These are phyloP conservation scores for Alternaria solani DNA, from an alignment of 2,329 filamentous ascomycete genomes.

Conservation along the genomic window DNA sequence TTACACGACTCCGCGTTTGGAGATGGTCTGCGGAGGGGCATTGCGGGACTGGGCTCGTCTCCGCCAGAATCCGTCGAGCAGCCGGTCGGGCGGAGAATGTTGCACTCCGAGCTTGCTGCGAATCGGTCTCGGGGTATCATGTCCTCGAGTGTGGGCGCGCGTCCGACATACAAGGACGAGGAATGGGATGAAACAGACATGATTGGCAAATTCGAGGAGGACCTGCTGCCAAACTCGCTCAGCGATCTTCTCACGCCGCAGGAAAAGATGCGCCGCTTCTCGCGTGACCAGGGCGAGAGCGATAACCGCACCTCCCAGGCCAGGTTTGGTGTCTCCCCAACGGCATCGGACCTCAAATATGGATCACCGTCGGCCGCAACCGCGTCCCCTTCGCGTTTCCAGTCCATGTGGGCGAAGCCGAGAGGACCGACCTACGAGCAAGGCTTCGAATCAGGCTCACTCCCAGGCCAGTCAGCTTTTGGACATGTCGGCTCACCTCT, in stretches of 20 bases:
- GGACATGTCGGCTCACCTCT: constrained; percentile 72
- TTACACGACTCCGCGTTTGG: constrained; percentile 73
- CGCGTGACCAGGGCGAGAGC: constrained; percentile 64
- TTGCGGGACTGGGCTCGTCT: constrained; percentile 56
- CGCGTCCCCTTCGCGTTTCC: constrained; percentile 69
- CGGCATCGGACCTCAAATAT: constrained; percentile 54
- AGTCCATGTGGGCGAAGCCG: constrained; percentile 64
- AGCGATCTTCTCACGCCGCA: constrained; percentile 70
- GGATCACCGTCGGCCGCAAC: constrained; percentile 60
- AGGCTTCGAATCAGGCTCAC: constrained; percentile 44
- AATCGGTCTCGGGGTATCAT: constrained; percentile 62
- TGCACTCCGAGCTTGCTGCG: constrained; percentile 71
- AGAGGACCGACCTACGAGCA: constrained; percentile 59
- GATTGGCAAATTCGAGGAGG: constrained; percentile 84
- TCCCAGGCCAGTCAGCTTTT: constrained; percentile 56
- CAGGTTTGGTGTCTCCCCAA: constrained; percentile 59
- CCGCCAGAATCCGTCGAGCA: constrained; percentile 71
- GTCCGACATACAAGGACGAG: constrained; percentile 55
- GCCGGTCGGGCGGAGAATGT: constrained; percentile 65
- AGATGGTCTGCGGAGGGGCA: constrained; percentile 68
- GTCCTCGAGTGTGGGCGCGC: constrained; percentile 66
- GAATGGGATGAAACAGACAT: constrained; percentile 59
- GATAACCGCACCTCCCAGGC: constrained; percentile 56
- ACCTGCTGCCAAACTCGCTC: constrained; percentile 78
- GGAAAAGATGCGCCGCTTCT: constrained; percentile 67